Evolutionary conservation across 306 rosid species (phyloP).

Genomic region (Arachis hypogaea): DNA sequence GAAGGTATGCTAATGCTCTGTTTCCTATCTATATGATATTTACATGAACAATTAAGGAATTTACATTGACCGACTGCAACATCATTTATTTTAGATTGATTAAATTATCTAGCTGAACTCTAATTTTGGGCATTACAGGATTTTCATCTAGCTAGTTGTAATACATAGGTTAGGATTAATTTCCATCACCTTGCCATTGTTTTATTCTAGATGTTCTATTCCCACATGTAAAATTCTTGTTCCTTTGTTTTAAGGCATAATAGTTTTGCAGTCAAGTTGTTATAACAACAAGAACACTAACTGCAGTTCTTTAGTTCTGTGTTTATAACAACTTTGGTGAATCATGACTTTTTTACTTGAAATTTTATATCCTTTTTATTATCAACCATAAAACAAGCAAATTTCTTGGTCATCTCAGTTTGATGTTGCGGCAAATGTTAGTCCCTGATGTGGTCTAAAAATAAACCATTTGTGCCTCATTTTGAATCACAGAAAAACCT

Average conservation of each 20-base stretch:
- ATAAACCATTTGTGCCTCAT: background rate
- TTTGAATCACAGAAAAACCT: slow-evolving; percentile 70
- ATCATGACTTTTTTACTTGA: slow-evolving; percentile 17
- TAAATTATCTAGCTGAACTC: slow-evolving; percentile 16
- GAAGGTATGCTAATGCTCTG: slow-evolving; percentile 58
- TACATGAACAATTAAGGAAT: background rate
- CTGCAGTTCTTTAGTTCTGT: background rate
- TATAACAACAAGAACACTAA: slow-evolving; percentile 9
- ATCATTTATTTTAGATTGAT: background rate
- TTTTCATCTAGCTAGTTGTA: slow-evolving; percentile 12
- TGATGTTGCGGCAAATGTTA: background rate
- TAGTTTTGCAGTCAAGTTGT: slow-evolving; percentile 21
- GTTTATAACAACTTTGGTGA: background rate
- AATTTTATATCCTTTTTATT: slow-evolving; percentile 14
- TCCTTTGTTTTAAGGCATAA: slow-evolving; percentile 28
- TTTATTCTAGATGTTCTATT: slow-evolving; percentile 2
- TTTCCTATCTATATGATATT: slow-evolving; percentile 23
- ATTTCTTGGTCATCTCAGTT: slow-evolving; percentile 20
- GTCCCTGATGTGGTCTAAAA: too few relatives aligned
- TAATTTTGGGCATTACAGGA: slow-evolving; percentile 20
- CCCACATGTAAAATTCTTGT: slow-evolving; percentile 11
- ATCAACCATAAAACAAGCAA: slow-evolving; percentile 6
- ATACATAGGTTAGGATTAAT: slow-evolving; percentile 1
- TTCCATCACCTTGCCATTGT: slow-evolving; percentile 3
- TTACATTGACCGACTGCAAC: background rate